These are phyloP conservation scores for Pichia paraexigua DNA, from an alignment of 805 yeast genomes.

Conservation along the genomic window DNA sequence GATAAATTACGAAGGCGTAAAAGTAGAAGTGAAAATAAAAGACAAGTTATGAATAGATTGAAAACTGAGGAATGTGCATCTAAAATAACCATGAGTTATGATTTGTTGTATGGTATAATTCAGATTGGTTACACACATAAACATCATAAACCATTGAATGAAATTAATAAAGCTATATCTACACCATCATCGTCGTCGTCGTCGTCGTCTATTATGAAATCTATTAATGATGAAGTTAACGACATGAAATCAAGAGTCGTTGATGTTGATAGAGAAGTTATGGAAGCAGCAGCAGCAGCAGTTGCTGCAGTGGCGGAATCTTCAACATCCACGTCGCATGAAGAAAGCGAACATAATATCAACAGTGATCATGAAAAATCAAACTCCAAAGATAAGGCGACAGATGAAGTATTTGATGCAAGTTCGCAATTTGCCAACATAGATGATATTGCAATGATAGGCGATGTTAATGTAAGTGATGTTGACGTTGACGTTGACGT, in stretches of 20 bases:
- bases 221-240: neutral
- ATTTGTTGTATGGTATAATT: conserved; percentile 30
- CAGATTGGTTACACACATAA: conserved; percentile 33
- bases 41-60: conserved; percentile 32
- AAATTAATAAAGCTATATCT: conserved; percentile 1
- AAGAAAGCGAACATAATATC: neutral
- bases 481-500: neutral
- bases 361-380: neutral
- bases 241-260: neutral
- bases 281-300: conserved; percentile 9
- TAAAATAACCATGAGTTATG: conserved; percentile 32
- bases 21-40: conserved; percentile 32
- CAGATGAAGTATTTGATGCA: neutral
- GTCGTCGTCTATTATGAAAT: neutral
- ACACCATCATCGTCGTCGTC: neutral
- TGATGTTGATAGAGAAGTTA: conserved; percentile 10
- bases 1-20: conserved; percentile 36
- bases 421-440: neutral
- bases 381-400: neutral
- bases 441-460: neutral
- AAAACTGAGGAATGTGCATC: conserved; percentile 36
- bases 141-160: conserved; percentile 29
- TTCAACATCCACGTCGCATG: neutral
- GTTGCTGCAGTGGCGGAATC: neutral
- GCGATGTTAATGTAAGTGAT: neutral